Percentiles rank a stretch among this genome's conserved stretches.
phyloP scores from a whole-genome alignment of 352 stramenopile species.

The Pythium periplocum region DNA sequence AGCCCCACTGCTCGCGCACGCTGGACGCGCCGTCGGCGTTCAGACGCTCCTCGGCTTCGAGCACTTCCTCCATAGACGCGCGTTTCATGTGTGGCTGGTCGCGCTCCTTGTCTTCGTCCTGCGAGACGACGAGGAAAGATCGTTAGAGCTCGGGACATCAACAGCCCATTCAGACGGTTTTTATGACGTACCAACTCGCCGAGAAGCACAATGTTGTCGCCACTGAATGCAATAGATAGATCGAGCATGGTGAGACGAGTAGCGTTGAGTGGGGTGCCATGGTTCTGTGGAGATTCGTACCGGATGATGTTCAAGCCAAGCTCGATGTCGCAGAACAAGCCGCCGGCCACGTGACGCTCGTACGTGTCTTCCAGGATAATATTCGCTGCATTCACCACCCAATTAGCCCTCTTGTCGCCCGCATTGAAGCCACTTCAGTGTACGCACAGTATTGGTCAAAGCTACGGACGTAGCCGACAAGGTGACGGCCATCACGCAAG shows the following conservation, averaged over 20 bases:
- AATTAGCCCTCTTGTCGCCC: background rate
- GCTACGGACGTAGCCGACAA: slow-evolving; percentile 89
- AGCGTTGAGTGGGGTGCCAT: background rate
- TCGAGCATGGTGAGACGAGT: background rate
- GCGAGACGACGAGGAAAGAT: background rate
- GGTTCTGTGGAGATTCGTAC: slow-evolving; percentile 18
- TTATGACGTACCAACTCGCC: slow-evolving; percentile 58
- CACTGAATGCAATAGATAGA: slow-evolving; percentile 25
- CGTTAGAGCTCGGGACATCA: no score
- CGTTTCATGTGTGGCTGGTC: slow-evolving; percentile 80
- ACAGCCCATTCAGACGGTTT: background rate
- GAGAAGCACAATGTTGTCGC: slow-evolving; percentile 85
- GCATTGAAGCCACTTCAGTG: background rate
- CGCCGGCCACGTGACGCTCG: slow-evolving; percentile 82
- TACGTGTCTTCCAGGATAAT: slow-evolving; percentile 96
- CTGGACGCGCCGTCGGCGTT: slow-evolving; percentile 58
- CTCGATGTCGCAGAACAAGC: slow-evolving; percentile 93
- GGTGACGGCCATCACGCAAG: slow-evolving; percentile 92
- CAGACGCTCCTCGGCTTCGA: slow-evolving; percentile 74
- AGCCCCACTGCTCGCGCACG: slow-evolving; percentile 82
- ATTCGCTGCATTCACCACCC: slow-evolving; percentile 65
- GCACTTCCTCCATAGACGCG: slow-evolving; percentile 68
- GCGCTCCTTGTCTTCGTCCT: slow-evolving; percentile 81
- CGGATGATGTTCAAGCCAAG: slow-evolving; percentile 96
- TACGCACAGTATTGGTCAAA: slow-evolving; percentile 85